Evolutionary conservation across 352 stramenopile species (phyloP).

Genomic region (Globisporangium abappressorium): DNA sequence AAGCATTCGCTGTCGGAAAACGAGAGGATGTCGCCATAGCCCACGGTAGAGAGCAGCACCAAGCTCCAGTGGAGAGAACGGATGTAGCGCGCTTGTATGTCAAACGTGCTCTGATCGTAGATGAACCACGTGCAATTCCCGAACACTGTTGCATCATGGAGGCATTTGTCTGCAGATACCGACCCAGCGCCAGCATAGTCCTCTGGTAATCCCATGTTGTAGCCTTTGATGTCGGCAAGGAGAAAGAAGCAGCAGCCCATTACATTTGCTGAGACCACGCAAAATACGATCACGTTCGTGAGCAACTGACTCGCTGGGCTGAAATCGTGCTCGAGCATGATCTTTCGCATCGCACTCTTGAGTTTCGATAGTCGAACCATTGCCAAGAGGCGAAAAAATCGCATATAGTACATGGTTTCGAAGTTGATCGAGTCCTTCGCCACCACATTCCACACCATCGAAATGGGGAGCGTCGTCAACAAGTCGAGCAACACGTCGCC

Average conservation of each 20-base stretch:
- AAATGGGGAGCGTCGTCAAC: conserved; percentile 15
- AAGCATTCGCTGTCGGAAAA: conserved; percentile 40
- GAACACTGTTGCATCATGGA: conserved; percentile 44
- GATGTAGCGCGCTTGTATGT: conserved; percentile 58
- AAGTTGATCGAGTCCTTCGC: conserved; percentile 21
- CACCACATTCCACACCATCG: conserved; percentile 20
- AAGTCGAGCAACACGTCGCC: conserved; percentile 18
- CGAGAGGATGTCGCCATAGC: conserved; percentile 63
- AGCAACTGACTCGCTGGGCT: conserved; percentile 26
- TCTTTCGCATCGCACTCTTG: conserved; percentile 26
- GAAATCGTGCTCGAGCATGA: conserved; percentile 27
- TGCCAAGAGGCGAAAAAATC: conserved; percentile 21
- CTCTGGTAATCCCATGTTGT: background rate
- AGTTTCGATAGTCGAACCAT: conserved; percentile 15
- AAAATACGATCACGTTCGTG: conserved; percentile 12
- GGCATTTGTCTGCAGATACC: conserved; percentile 36
- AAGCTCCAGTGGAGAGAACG: conserved; percentile 70
- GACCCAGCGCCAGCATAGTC: conserved; percentile 20
- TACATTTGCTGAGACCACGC: conserved; percentile 14
- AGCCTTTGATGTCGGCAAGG: conserved; percentile 14
- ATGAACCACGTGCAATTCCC: conserved; percentile 74
- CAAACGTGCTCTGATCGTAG: conserved; percentile 57
- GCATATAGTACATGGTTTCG: conserved; percentile 19
- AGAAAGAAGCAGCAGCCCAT: conserved; percentile 28
- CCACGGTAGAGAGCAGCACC: conserved; percentile 66